phyloP scores from a whole-genome alignment of 176 grass and related monocot genomes.

The Elymus sibiricus region DNA sequence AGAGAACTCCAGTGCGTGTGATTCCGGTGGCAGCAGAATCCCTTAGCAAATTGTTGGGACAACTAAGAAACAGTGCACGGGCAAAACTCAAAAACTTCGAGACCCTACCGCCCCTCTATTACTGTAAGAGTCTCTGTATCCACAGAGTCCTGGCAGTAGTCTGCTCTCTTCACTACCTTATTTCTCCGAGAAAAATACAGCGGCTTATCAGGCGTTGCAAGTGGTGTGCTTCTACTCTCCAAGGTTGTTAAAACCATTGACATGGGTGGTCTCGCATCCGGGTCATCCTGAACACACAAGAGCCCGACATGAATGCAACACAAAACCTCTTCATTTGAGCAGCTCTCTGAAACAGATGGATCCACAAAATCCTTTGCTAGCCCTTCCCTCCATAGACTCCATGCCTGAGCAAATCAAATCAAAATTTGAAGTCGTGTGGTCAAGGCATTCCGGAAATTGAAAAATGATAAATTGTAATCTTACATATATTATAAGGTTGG shows the following conservation, averaged over 20 bases:
- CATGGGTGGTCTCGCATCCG: constrained; percentile 50
- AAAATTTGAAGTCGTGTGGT: background rate
- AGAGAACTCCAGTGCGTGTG: too few species aligned
- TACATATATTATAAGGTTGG: constrained; percentile 47
- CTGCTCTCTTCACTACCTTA: background rate
- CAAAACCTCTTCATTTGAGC: constrained; percentile 27
- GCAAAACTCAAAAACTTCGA: background rate
- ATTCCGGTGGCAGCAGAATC: too few species aligned
- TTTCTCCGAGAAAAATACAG: constrained; percentile 5
- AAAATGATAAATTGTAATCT: background rate
- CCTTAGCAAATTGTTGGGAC: too few species aligned
- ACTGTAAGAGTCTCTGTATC: background rate
- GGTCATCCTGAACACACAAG: constrained; percentile 49
- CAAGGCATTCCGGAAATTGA: background rate
- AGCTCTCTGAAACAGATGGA: constrained; percentile 21
- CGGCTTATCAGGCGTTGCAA: constrained; percentile 1
- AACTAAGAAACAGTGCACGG: too few species aligned
- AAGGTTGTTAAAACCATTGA: constrained; percentile 14
- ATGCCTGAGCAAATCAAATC: constrained; percentile 29
- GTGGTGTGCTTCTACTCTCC: background rate
- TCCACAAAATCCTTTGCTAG: too few species aligned
- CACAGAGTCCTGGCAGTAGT: background rate
- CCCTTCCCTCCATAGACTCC: background rate
- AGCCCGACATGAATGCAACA: constrained; percentile 46
- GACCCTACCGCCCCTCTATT: background rate